Conservation (phyloP, 2,329 filamentous ascomycete genomes). For the Colletotrichum sp. region DNA sequence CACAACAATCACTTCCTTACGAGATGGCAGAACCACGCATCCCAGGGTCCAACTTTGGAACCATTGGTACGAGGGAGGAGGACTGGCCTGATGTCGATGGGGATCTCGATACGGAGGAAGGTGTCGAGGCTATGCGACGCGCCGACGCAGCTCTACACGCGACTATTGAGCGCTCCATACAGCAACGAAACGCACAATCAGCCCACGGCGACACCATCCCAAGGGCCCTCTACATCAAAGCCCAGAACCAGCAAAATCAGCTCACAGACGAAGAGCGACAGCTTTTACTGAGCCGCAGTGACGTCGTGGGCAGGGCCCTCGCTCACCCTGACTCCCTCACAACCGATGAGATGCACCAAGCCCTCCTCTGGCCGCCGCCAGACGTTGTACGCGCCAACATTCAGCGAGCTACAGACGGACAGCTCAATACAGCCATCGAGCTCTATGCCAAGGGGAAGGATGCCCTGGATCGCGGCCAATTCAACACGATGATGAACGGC, state of each 20-base stretch:
- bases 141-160: background rate
- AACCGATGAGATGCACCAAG: conserved; percentile 1
- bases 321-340: conserved; percentile 17
- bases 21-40: background rate
- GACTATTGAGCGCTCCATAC: background rate
- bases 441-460: background rate
- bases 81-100: conserved; percentile 3
- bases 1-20: background rate
- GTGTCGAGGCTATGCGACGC: background rate
- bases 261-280: conserved; percentile 21
- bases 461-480: background rate
- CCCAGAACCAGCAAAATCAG: conserved; percentile 10
- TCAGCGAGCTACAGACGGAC: background rate
- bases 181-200: background rate
- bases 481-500: background rate
- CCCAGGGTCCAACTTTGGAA: background rate
- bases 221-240: conserved; percentile 19
- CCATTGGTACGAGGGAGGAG: background rate
- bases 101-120: background rate
- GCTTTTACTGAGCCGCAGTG: conserved; percentile 19
- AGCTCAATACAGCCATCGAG: background rate
- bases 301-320: conserved; percentile 19
- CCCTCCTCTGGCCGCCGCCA: conserved; percentile 16
- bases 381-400: conserved; percentile 9
- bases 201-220: background rate